A percentile compares a stretch with the other conserved stretches of the same genome.
These are phyloP conservation scores for Scheffersomyces stipitis DNA, from an alignment of 805 yeast species.

Conservation along the genomic window DNA sequence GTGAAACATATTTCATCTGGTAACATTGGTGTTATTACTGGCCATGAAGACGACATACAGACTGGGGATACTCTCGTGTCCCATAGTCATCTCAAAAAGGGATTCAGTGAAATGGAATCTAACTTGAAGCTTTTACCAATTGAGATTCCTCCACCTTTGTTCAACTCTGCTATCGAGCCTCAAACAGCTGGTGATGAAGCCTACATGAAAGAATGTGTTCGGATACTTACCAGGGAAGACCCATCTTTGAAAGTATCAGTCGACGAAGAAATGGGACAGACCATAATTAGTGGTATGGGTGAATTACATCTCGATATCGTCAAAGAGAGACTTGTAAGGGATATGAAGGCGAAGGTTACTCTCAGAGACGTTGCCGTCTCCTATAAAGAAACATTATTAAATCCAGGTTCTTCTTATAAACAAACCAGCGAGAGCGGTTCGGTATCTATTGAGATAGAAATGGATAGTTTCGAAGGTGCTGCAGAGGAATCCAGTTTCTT, in stretches of 20 bases:
- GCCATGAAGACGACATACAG: constrained; percentile 62
- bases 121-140: constrained; percentile 68
- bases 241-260: constrained; percentile 74
- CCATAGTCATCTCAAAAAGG: constrained; percentile 49
- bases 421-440: constrained; percentile 16
- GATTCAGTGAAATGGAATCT: constrained; percentile 44
- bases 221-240: constrained; percentile 75
- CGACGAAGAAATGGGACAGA: constrained; percentile 88
- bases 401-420: neutral
- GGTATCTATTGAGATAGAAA: constrained; percentile 22
- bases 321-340: constrained; percentile 71
- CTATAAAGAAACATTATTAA: constrained; percentile 66
- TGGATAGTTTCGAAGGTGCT: constrained; percentile 40
- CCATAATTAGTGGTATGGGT: constrained; percentile 93
- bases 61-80: constrained; percentile 91
- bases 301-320: constrained; percentile 92
- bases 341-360: constrained; percentile 77
- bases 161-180: constrained; percentile 83
- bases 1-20: constrained; percentile 67
- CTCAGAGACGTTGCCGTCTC: constrained; percentile 87
- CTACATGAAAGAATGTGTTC: constrained; percentile 68
- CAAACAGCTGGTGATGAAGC: constrained; percentile 76
- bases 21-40: constrained; percentile 87
- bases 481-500: constrained; percentile 30
- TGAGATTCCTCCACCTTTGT: constrained; percentile 87